Conservation (phyloP, 371 early-diverging fungal species). For the Rhizopus delemar region DNA sequence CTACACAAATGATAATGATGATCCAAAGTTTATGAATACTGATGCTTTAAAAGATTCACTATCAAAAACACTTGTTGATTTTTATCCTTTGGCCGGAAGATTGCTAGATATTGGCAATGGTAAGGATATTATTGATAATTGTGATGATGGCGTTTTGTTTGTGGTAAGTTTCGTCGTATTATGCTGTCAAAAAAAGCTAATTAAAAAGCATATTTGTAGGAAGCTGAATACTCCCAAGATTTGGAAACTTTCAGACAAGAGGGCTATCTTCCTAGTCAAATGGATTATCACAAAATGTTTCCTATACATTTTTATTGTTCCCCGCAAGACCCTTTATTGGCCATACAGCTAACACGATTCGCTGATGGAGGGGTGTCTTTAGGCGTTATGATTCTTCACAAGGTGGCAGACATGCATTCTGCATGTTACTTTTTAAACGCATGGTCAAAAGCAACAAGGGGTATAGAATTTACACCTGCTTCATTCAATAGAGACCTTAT, state of each 20-base stretch:
- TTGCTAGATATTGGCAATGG: constrained; percentile 40
- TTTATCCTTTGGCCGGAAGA: constrained; percentile 42
- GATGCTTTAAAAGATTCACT: constrained; percentile 21
- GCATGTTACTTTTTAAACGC: constrained; percentile 37
- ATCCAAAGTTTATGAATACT: constrained; percentile 38
- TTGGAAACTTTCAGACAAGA: constrained; percentile 22
- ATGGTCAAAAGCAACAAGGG: constrained; percentile 37
- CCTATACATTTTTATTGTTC: constrained; percentile 46
- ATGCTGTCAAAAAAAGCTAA: not conserved
- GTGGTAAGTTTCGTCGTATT: constrained; percentile 17
- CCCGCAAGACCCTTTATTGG: constrained; percentile 36
- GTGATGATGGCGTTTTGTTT: constrained; percentile 40
- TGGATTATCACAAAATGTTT: constrained; percentile 46
- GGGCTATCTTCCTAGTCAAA: constrained; percentile 39
- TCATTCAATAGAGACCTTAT: constrained; percentile 28
- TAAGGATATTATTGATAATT: constrained; percentile 37
- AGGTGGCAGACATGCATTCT: constrained; percentile 42
- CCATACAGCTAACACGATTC: constrained; percentile 38
- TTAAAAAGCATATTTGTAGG: constrained; percentile 11
- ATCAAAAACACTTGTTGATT: constrained; percentile 25
- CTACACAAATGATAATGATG: constrained; percentile 25
- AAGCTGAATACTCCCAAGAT: constrained; percentile 33
- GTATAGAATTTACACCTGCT: constrained; percentile 15
- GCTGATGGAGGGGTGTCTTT: constrained; percentile 41
- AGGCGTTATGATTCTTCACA: constrained; percentile 43